Conservation (phyloP, 345 rosid genomes). For the Populus pruinosa region DNA sequence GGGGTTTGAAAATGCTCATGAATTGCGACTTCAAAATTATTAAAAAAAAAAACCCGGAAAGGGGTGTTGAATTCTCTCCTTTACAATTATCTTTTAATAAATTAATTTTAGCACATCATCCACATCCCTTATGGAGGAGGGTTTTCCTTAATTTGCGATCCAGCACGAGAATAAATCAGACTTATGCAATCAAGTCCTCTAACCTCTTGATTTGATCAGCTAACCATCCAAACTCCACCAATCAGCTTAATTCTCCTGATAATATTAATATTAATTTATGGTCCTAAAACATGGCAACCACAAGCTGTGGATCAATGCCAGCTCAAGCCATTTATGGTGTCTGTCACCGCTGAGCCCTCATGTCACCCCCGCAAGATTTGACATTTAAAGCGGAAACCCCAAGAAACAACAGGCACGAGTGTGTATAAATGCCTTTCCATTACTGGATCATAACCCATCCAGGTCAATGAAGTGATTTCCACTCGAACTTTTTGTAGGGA, state of each 20-base stretch:
- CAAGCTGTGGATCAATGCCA: not conserved
- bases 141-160: too few relatives aligned
- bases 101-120: too few relatives aligned
- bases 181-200: too few relatives aligned
- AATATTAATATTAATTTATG: not conserved
- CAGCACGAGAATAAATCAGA: too few relatives aligned
- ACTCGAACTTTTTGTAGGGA: not conserved
- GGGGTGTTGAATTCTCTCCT: too few relatives aligned
- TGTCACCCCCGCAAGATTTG: not conserved
- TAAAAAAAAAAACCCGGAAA: too few relatives aligned
- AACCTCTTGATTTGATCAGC: too few relatives aligned
- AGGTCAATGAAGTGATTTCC: slow-evolving; percentile 12
- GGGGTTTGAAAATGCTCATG: too few relatives aligned
- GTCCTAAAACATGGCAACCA: not conserved
- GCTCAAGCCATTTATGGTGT: not conserved
- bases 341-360: slow-evolving; percentile 1
- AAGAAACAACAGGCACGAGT: not conserved
- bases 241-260: not conserved
- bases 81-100: too few relatives aligned
- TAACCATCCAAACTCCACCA: too few relatives aligned
- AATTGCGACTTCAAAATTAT: too few relatives aligned
- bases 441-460: not conserved
- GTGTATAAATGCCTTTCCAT: not conserved
- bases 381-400: not conserved
- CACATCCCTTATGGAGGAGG: too few relatives aligned